phyloP scores from a whole-genome alignment of 345 rosid genomes.

The Salix brachista region DNA sequence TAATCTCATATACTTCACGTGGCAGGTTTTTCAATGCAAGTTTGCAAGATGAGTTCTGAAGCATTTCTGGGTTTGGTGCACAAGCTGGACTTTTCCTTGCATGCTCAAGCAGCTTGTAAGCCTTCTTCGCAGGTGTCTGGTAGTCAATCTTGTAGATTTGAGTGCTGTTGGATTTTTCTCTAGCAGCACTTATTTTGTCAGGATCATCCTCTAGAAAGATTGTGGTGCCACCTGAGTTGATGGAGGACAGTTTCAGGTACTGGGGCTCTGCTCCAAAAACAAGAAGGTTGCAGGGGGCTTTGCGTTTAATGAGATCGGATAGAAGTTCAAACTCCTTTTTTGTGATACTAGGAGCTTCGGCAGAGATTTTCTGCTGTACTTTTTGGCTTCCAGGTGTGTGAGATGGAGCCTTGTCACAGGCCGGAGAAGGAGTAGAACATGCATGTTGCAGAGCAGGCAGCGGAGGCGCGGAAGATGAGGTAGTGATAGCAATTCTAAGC shows the following conservation, averaged over 20 bases:
- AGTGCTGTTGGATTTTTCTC: constrained; percentile 36
- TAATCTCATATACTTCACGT: constrained; percentile 39
- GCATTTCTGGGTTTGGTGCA: constrained; percentile 32
- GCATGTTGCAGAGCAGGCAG: constrained; percentile 22
- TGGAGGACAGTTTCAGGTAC: constrained; percentile 49
- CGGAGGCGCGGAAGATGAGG: constrained; percentile 39
- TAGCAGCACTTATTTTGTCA: constrained; percentile 37
- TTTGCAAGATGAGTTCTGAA: constrained; percentile 46
- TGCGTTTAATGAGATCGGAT: constrained; percentile 36
- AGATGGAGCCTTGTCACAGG: constrained; percentile 22
- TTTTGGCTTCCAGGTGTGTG: constrained; percentile 8
- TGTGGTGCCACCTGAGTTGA: constrained; percentile 62
- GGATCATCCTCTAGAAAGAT: constrained; percentile 64
- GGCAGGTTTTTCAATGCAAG: constrained; percentile 58
- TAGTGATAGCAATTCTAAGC: constrained; percentile 43
- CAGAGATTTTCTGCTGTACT: constrained; percentile 2
- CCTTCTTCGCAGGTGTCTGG: constrained; percentile 49
- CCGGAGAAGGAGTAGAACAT: constrained; percentile 21
- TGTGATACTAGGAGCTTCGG: constrained; percentile 29
- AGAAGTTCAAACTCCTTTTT: constrained; percentile 64
- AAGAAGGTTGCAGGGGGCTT: constrained; percentile 79
- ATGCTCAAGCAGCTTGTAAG: constrained; percentile 68
- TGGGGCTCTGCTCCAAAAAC: constrained; percentile 59
- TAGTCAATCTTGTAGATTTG: constrained; percentile 51
- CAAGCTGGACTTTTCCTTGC: constrained; percentile 59